phyloP scores from a whole-genome alignment of 257 asterid species.

The Verbascum thapsus region DNA sequence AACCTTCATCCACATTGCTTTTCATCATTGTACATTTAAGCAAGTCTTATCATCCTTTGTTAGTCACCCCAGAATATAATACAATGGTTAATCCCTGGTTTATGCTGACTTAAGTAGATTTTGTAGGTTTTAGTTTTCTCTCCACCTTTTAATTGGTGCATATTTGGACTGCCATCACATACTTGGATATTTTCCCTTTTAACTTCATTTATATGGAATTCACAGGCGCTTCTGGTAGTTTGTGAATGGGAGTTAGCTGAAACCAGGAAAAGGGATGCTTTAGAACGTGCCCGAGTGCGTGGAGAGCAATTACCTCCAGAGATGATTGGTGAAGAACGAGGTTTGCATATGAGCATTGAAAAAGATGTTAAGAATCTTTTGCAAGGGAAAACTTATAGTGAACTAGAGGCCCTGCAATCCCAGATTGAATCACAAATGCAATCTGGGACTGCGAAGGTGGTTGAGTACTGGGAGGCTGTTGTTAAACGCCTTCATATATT shows the following conservation, averaged over 20 bases:
- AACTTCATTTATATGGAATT: conserved; percentile 22
- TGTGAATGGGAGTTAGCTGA: conserved; percentile 94
- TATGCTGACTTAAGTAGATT: neutral
- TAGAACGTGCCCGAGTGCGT: conserved; percentile 93
- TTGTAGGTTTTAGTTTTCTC: neutral
- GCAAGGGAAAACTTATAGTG: conserved; percentile 66
- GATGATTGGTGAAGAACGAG: conserved; percentile 85
- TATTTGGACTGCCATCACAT: neutral
- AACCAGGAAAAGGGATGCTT: conserved; percentile 76
- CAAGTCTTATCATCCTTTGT: conserved; percentile 9
- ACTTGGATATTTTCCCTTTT: conserved; percentile 10
- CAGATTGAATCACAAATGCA: conserved; percentile 86
- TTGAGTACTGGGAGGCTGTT: conserved; percentile 93
- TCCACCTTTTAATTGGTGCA: neutral
- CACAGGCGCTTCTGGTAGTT: conserved; percentile 79
- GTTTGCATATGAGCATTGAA: conserved; percentile 79
- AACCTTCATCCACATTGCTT: neutral
- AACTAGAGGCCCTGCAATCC: conserved; percentile 62
- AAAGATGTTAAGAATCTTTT: conserved; percentile 72
- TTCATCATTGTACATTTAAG: neutral
- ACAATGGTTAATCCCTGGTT: conserved; percentile 11
- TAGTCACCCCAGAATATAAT: conserved; percentile 1
- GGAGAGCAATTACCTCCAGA: conserved; percentile 83
- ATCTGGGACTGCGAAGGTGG: conserved; percentile 92
- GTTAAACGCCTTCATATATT: conserved; percentile 82